Conservation (phyloP, 495 filamentous ascomycete genomes). For the Xylaria telfairii region DNA sequence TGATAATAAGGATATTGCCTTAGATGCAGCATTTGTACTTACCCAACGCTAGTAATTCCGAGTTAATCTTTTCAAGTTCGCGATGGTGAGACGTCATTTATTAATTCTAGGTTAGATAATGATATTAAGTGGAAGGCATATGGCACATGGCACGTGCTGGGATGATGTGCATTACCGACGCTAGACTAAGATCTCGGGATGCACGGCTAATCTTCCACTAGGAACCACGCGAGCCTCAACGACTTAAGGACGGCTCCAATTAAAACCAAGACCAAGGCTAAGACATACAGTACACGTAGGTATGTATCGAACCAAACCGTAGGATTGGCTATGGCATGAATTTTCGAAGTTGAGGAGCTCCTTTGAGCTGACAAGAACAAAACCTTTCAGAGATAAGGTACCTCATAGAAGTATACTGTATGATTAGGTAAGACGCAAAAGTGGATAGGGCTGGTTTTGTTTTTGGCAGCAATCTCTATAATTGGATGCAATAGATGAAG, state of each 20-base stretch:
- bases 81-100: not conserved
- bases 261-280: not conserved
- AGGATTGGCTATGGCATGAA: not conserved
- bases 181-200: slow-evolving; percentile 26
- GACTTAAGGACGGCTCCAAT: slow-evolving; percentile 5
- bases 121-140: not conserved
- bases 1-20: not conserved
- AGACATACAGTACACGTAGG: not conserved
- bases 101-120: not conserved
- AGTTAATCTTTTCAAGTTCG: not conserved
- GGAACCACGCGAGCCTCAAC: slow-evolving; percentile 5
- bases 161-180: slow-evolving; percentile 28
- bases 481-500: not conserved
- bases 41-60: not conserved
- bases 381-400: not conserved
- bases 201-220: slow-evolving; percentile 22
- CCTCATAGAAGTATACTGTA: not conserved
- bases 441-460: not conserved
- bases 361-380: not conserved
- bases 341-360: not conserved
- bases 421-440: not conserved
- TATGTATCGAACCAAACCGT: not conserved
- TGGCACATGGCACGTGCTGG: slow-evolving; percentile 11
- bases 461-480: not conserved
- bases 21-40: not conserved